Evolutionary conservation across 352 stramenopile genomes (phyloP), one percentile per base, ranked within the genome.

Genomic region (Stephanocyclus meneghinianus): DNA sequence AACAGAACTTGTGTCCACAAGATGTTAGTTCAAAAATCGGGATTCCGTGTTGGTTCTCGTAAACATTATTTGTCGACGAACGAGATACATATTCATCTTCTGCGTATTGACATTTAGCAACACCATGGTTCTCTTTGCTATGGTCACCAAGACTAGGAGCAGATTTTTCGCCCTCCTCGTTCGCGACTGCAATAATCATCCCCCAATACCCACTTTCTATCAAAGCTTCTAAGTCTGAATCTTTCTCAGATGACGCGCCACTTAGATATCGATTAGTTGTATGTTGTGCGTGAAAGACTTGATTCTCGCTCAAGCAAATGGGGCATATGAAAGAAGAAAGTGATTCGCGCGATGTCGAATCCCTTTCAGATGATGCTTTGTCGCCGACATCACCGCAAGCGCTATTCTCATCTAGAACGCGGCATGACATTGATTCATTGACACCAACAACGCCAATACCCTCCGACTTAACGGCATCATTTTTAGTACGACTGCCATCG

Each of bases 1-100:
- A 1, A 55, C 77, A 84, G 60, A 74, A 81, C 6, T 64, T 65
- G 45, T 84, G 77, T 5, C 62, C 29, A 35, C 77, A 84, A 35
- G 76, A 71, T 16, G 16, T 15, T 2, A 68, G 42, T 30, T 68
- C n/a, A 47, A 56, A 68, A 55, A 57, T 15, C n/a, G 76, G 29
- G 2, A 84, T 40, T 66, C 57, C 29, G 50, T 78, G 76, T 55
- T 76, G 18, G 29, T 65, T 65, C 5, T 51, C 13, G 48, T 65
- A 50, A 4, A 18, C 40, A 16, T 45, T n/a, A 18, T 63, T 7
- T 59, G n/a, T n/a, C 10, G 11, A 26, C 50, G 29, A 30, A 11
- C 2, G 18, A 30, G 50, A 1, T 59, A 26, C 1, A n/a, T 7
- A 32, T 59, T 11, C 26, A 26, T 63, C 10, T n/a, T 18, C 21